Base-by-base conservation (phyloP, 208 protist genomes). In the Acanthamoeba royreba region DNA sequence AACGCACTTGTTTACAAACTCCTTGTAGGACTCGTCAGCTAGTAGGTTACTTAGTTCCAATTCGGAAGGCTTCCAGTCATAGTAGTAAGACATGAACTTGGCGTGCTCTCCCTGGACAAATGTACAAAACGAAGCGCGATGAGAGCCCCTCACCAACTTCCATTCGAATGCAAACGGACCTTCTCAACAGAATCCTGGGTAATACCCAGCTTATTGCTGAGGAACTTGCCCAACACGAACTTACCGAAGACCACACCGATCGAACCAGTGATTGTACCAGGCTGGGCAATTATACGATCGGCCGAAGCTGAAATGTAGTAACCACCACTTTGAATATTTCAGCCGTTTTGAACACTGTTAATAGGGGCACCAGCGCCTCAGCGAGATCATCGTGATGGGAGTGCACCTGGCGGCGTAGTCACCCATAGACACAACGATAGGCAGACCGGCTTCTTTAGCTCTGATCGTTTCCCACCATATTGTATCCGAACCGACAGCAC, bases 351-450 rank as follows among this genome's bases (percentile, higher is more conserved):
- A n/a, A n/a, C n/a, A n/a, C n/a, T n/a, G n/a, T n/a, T n/a, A n/a
- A n/a, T n/a, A n/a, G n/a, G n/a, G n/a, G n/a, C n/a, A n/a, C n/a
- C n/a, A n/a, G n/a, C n/a, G n/a, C n/a, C n/a, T n/a, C n/a, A n/a
- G n/a, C n/a, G n/a, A n/a, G n/a, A n/a, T n/a, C n/a, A n/a, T n/a
- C n/a, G n/a, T n/a, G 49, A 25, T 9, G 35, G 35, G 66, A 40
- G 17, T 43, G n/a, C 28, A 22, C 79, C 79, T 88, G 22, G 86
- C 86, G 13, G 86, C 86, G n/a, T 74, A 74, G 33, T 92, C 55
- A 28, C 86, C 86, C 86, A 92, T 92, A 31, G 86, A 92, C 31
- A 92, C 86, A 25, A 92, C 55, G 35, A 92, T 19, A 40, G 47
- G 53, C 15, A 74, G 47, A 28, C 86, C 86, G 47, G 47, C 55